Conservation (phyloP, 805 yeast species). For the Priceomyces melissophilus region DNA sequence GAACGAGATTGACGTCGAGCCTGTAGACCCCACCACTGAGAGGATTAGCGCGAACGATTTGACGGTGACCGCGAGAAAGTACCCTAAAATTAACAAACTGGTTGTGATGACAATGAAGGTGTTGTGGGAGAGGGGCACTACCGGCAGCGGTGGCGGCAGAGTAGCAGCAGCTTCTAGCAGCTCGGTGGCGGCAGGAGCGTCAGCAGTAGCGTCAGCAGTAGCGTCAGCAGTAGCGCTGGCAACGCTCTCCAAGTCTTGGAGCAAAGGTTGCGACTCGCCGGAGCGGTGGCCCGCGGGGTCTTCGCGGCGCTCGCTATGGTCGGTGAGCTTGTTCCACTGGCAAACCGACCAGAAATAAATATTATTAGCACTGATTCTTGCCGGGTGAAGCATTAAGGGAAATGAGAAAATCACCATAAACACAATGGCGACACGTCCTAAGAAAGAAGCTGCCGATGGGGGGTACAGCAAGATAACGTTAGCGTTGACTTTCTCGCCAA, state of each 20-base stretch:
- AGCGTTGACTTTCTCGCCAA: slow-evolving; percentile 76
- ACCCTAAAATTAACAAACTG: slow-evolving; percentile 47
- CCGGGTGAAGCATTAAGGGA: slow-evolving; percentile 89
- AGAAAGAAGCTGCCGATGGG: slow-evolving; percentile 56
- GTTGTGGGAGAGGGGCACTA: slow-evolving; percentile 27
- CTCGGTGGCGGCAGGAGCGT: background rate
- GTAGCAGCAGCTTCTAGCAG: background rate
- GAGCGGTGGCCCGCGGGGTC: no score
- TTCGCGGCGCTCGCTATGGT: slow-evolving; percentile 9
- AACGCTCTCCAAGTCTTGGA: slow-evolving; percentile 6
- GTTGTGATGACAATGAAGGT: slow-evolving; percentile 28
- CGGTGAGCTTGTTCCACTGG: no score
- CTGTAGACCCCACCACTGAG: slow-evolving; percentile 90
- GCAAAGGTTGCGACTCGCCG: slow-evolving; percentile 3
- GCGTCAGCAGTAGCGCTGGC: background rate
- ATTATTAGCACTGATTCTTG: slow-evolving; percentile 76
- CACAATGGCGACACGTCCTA: slow-evolving; percentile 80
- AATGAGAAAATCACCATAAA: slow-evolving; percentile 78
- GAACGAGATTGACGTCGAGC: slow-evolving; percentile 88
- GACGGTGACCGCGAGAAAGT: slow-evolving; percentile 61
- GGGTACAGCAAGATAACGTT: slow-evolving; percentile 81
- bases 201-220: background rate
- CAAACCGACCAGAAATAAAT: slow-evolving; percentile 54
- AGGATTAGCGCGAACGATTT: slow-evolving; percentile 75
- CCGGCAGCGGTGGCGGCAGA: background rate